Base-by-base conservation (phyloP, 1,139 yeast species). In the Candida sojae region DNA sequence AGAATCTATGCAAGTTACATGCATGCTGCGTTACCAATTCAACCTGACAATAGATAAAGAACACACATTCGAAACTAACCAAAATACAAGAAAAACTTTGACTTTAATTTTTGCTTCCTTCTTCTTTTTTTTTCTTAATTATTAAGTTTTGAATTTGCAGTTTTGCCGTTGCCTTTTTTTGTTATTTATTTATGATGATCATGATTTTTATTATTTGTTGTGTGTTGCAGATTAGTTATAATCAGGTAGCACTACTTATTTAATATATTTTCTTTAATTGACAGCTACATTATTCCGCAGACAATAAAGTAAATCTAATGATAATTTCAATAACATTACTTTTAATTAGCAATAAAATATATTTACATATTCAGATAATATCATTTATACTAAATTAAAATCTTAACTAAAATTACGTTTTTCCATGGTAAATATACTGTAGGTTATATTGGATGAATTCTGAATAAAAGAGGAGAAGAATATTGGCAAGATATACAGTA, bases 211-310 rank as follows among this genome's bases (percentile, higher is more conserved):
- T 36, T 36, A 36, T 33, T 26, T 3, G 12, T 36, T 10, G 30
- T 36, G 39, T 36, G 39, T 36, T 25, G 30, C 25, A 36, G 30
- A 23, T 36, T 36, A 10, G 11, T 36, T 25, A 25, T 23, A 26
- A 5, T 23, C 11, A 25, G n/a, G 39, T 13, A 36, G 21, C 17
- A 6, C 23, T 25, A 30, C 30, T 36, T 36, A 36, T 36, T 36
- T 36, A 13, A 26, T 36, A 26, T 36, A 36, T 36, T 36, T 36
- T 36, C 39, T 36, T 9, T n/a, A 36, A 36, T 36, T 36, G 39
- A 36, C 39, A 36, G 39, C 39, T 36, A 36, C 39, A 36, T 36
- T n/a, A 23, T 36, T 36, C 30, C 39, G 31, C 39, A 36, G 39
- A 36, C 39, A 36, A 36, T 36, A 25, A 36, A 36, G 29, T 36